Evolutionary conservation across 1,284 basidiomycete species (phyloP), one percentile per base, ranked within the genome.

Genomic region (Cutaneotrichosporon mucoides): DNA sequence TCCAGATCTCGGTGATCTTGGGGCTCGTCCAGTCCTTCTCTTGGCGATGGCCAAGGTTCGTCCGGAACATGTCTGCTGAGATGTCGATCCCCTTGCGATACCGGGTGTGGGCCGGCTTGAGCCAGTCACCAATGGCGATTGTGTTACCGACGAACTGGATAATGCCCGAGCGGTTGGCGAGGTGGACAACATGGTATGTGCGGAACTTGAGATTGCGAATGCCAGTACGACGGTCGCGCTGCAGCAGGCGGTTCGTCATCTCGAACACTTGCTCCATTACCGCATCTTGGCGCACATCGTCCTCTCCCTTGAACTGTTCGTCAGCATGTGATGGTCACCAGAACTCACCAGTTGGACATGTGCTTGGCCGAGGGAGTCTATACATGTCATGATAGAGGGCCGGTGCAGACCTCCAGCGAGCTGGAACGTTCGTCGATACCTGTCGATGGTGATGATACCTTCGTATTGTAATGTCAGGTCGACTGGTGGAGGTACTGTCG

Each of bases 201-300:
- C 92, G 83, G 61, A 97, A 86, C 46, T 81, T 80, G 35, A 99
- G 81, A 40, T 85, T 80, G 11, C 95, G 85, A 55, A 84, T 83
- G 54, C 83, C 82, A 0, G 93, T 91, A 63, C 88, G 85, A 33
- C 86, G 82, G 73, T 98, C 92, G 10, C 82, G 81, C 8, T 72
- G 69, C 7, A 99, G 83, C 1, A 97, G 83, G 4, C 84, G 79
- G 65, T 99, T 98, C 56, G 93, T 88, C 45, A 98, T 82, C 37
- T 87, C 86, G 71, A 99, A 99, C 2, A 97, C 92, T 77, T 99
- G 96, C 73, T 97, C 92, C 94, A 99, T 97, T 49, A 99, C 92
- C 0, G 95, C 94, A 73, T 99, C 95, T 77, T 99, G 96, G 36
- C 95, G 86, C 38, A 96, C 78, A 70, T 99, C 95, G 67, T 97